A percentile compares a stretch with the other conserved stretches of the same genome.
phyloP scores from a whole-genome alignment of 2,329 filamentous ascomycete species.

The Colletotrichum falcatum region DNA sequence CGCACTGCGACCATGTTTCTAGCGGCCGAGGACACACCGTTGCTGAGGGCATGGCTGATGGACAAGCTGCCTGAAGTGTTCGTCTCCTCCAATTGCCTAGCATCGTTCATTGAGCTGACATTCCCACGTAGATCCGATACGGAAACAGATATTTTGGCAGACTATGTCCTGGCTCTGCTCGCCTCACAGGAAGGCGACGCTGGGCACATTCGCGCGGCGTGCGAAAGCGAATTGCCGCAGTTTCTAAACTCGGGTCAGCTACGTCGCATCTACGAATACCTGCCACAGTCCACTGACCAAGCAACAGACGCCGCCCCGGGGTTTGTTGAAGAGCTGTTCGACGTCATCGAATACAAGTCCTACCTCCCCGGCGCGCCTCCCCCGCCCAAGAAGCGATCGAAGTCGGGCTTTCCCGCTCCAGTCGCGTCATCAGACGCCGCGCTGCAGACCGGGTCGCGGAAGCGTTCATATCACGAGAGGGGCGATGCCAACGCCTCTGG shows the following conservation, averaged over 20 bases:
- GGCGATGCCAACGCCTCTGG: constrained; percentile 42
- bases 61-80: constrained; percentile 54
- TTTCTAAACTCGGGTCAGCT: constrained; percentile 76
- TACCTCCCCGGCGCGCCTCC: constrained; percentile 68
- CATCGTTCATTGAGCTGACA: constrained; percentile 3
- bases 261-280: background rate
- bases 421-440: constrained; percentile 38
- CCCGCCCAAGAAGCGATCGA: constrained; percentile 48
- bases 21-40: constrained; percentile 69
- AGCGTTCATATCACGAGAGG: constrained; percentile 52
- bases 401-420: constrained; percentile 34
- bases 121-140: constrained; percentile 74
- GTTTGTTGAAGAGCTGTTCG: constrained; percentile 73
- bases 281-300: background rate
- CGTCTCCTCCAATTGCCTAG: constrained; percentile 4
- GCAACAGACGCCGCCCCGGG: constrained; percentile 22
- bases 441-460: constrained; percentile 46
- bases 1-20: constrained; percentile 66
- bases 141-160: constrained; percentile 83
- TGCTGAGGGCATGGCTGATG: constrained; percentile 82
- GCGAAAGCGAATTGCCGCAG: constrained; percentile 78
- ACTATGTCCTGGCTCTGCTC: constrained; percentile 85
- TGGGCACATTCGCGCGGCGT: constrained; percentile 73
- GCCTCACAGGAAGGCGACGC: constrained; percentile 73
- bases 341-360: constrained; percentile 70